Percentiles rank a stretch among this genome's conserved stretches.
phyloP scores from a whole-genome alignment of 441 rosid genomes.

The Euphorbia celastroides region DNA sequence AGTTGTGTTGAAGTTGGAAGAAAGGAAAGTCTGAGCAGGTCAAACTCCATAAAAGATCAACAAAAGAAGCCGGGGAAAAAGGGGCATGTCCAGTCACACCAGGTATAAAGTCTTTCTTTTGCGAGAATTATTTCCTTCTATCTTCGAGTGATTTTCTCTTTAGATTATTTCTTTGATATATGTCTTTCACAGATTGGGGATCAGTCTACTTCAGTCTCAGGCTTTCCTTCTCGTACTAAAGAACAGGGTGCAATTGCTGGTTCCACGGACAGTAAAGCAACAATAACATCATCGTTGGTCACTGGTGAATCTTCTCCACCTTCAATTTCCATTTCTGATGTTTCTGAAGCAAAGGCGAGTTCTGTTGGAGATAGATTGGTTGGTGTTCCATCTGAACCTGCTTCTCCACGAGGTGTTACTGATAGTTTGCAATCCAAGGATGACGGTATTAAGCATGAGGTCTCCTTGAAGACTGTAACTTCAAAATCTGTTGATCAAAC shows the following conservation, averaged over 20 bases:
- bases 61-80: conserved; percentile 41
- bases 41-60: conserved; percentile 51
- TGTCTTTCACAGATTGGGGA: conserved; percentile 33
- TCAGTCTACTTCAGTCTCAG: conserved; percentile 22
- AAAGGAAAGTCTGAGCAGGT: conserved; percentile 39
- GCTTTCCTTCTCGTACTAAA: conserved; percentile 17
- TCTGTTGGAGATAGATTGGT: conserved; percentile 25
- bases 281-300: conserved; percentile 23
- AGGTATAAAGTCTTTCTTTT: conserved; percentile 36
- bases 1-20: conserved; percentile 30
- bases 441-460: conserved; percentile 25
- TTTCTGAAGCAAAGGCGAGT: conserved; percentile 28
- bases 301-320: conserved; percentile 24
- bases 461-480: conserved; percentile 23
- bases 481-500: conserved; percentile 26
- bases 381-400: conserved; percentile 32
- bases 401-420: conserved; percentile 22
- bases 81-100: conserved; percentile 36
- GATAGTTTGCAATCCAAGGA: conserved; percentile 15
- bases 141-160: background rate
- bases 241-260: conserved; percentile 34
- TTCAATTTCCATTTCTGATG: conserved; percentile 22
- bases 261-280: conserved; percentile 28
- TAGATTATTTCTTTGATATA: conserved; percentile 13
- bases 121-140: conserved; percentile 4